Base-by-base conservation (phyloP, 345 rosid species). In the Populus davidiana region DNA sequence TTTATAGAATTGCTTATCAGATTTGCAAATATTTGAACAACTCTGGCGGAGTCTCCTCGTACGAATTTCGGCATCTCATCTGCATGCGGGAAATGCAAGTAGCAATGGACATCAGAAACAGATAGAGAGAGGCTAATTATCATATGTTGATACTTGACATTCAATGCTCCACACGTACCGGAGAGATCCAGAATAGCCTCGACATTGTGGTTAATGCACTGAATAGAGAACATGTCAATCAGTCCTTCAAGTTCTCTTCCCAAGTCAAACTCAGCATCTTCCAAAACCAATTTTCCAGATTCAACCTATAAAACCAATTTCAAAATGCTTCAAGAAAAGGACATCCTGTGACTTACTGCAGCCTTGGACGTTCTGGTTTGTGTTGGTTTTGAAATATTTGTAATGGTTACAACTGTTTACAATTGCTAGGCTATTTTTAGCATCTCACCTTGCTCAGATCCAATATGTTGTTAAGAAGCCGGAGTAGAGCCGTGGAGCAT, bases 21-120 rank as follows among this genome's bases (percentile, higher is more conserved):
- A 84, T 96, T 93, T 29, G 98, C 91, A 76, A 96, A 96, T 80
- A 96, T 91, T 84, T 96, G 98, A 78, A 93, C 93, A 79, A 93
- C 92, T 87, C 99, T 90, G 54, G 96, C 99, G 99, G 99, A 94
- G 70, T 96, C 99, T 74, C 99, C n/a, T n/a, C n/a, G n/a, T 72
- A 96, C 90, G 70, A 89, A 67, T 79, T 86, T 85, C 68, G 99
- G 99, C 90, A 96, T 90, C 69, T 96, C 94, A 84, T 96, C 99
- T 96, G 5, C 50, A 71, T 21, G 66, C 73, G 54, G 77, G 21
- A 71, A 80, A 54, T 25, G 75, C 25, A 1, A 69, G 11, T 25
- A 33, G 49, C 41, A 77, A 71, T 43, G 35, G 31, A 35, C 56
- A 36, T 69, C 77, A 73, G 70, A 43, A 47, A 54, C 43, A 35